Percentiles rank a stretch among this genome's conserved stretches.
These are phyloP conservation scores for Tuber aestivum DNA, from an alignment of 495 filamentous ascomycete genomes.

Conservation along the genomic window DNA sequence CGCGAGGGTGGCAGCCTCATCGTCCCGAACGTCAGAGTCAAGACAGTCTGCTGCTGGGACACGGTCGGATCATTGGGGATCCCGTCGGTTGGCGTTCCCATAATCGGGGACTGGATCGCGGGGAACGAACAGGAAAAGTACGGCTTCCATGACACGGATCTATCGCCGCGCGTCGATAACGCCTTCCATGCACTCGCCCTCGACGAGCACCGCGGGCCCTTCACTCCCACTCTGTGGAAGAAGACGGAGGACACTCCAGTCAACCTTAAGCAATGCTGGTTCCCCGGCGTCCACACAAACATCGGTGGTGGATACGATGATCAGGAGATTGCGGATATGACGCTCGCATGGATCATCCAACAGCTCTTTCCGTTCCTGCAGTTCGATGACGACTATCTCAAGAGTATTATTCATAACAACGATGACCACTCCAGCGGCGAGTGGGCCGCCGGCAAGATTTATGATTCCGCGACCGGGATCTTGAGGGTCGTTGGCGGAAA, in stretches of 20 bases:
- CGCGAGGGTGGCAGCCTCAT: constrained; percentile 22
- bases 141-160: constrained; percentile 33
- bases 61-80: constrained; percentile 57
- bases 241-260: constrained; percentile 32
- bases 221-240: constrained; percentile 60
- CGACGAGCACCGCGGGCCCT: constrained; percentile 60
- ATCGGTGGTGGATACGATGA: constrained; percentile 59
- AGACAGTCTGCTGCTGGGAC: constrained; percentile 51
- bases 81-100: constrained; percentile 38
- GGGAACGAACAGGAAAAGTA: constrained; percentile 50
- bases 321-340: constrained; percentile 60
- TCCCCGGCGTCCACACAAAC: constrained; percentile 62
- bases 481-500: constrained; percentile 29
- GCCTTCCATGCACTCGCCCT: constrained; percentile 69
- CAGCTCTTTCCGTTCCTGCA: constrained; percentile 37
- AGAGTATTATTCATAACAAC: constrained; percentile 30
- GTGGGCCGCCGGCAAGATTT: constrained; percentile 36
- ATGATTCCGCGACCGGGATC: constrained; percentile 35
- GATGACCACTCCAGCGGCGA: constrained; percentile 27
- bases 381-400: constrained; percentile 42
- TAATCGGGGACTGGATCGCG: constrained; percentile 26
- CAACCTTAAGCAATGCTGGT: constrained; percentile 65
- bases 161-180: constrained; percentile 51
- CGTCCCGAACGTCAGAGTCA: constrained; percentile 29
- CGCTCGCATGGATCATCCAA: constrained; percentile 55